Conservation (phyloP, 2,329 filamentous ascomycete species). For the Colletotrichum limetticola region DNA sequence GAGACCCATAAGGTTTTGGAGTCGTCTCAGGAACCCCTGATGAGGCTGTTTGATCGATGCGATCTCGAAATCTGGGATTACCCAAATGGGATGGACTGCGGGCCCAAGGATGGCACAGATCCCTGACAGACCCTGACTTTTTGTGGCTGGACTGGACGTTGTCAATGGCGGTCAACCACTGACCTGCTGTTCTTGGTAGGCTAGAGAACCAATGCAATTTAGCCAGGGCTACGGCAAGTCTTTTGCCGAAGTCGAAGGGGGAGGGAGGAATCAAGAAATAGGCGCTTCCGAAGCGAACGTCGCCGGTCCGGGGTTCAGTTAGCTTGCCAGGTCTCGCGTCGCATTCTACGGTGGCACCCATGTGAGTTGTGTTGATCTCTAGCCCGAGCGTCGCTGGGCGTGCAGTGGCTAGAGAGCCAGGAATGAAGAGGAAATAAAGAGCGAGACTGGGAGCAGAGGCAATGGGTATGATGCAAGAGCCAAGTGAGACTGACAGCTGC, state of each 20-base stretch:
- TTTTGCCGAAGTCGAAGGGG: conserved; percentile 1
- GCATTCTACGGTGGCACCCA: conserved; percentile 1
- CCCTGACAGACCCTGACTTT: background rate
- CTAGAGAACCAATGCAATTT: conserved; percentile 5
- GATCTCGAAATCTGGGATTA: conserved; percentile 4
- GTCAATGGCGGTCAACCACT: background rate
- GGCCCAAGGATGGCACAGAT: conserved; percentile 2
- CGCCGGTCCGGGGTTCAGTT: background rate
- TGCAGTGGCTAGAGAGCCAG: background rate
- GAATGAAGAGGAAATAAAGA: background rate
- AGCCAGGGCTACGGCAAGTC: conserved; percentile 9
- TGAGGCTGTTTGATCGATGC: conserved; percentile 34
- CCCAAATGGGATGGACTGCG: background rate
- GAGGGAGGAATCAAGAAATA: background rate
- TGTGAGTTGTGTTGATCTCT: background rate
- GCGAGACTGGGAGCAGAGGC: background rate
- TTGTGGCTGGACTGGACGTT: background rate
- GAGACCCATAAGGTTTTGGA: conserved; percentile 33
- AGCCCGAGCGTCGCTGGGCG: background rate
- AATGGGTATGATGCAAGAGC: conserved; percentile 8
- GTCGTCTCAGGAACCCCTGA: conserved; percentile 34
- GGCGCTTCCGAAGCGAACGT: background rate
- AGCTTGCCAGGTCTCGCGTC: background rate
- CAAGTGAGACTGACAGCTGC: background rate
- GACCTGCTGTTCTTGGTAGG: background rate